A percentile compares a stretch with the other conserved stretches of the same genome.
These are phyloP conservation scores for Parachaetomium inaequale DNA, from an alignment of 495 filamentous ascomycete genomes.

Conservation along the genomic window DNA sequence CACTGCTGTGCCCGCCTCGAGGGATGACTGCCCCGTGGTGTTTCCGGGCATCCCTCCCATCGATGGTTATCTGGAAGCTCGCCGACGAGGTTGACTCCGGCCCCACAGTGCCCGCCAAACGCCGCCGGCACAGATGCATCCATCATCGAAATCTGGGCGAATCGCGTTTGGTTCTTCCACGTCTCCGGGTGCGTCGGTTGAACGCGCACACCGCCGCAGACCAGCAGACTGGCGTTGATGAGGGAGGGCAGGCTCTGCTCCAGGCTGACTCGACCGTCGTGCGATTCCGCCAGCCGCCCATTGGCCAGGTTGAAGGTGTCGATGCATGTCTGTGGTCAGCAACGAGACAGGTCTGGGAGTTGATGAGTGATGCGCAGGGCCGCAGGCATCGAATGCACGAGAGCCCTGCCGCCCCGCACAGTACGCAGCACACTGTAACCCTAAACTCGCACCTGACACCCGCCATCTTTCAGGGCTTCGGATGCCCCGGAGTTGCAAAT, in stretches of 20 bases:
- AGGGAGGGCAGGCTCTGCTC: background rate
- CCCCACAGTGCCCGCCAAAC: background rate
- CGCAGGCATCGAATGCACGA: background rate
- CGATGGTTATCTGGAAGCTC: background rate
- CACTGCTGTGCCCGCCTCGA: no score
- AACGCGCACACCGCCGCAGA: background rate
- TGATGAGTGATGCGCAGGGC: background rate
- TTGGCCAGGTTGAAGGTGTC: background rate
- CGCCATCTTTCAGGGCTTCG: constrained; percentile 2
- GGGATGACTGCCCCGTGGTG: background rate
- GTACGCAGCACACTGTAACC: constrained; percentile 8
- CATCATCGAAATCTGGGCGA: background rate
- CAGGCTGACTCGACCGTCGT: background rate
- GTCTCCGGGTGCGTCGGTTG: background rate
- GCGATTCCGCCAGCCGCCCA: background rate
- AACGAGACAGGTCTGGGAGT: no score
- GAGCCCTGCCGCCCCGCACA: constrained; percentile 10
- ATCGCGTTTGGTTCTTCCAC: background rate
- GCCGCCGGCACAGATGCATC: background rate
- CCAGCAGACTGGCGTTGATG: background rate
- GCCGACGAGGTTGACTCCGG: constrained; percentile 8
- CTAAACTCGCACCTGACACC: background rate
- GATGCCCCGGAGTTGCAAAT: constrained; percentile 10
- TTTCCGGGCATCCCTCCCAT: background rate
- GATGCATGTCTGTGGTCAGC: background rate